Evolutionary conservation across 345 rosid genomes (phyloP), one percentile per base, ranked within the genome.

Genomic region (Theobroma cacao): DNA sequence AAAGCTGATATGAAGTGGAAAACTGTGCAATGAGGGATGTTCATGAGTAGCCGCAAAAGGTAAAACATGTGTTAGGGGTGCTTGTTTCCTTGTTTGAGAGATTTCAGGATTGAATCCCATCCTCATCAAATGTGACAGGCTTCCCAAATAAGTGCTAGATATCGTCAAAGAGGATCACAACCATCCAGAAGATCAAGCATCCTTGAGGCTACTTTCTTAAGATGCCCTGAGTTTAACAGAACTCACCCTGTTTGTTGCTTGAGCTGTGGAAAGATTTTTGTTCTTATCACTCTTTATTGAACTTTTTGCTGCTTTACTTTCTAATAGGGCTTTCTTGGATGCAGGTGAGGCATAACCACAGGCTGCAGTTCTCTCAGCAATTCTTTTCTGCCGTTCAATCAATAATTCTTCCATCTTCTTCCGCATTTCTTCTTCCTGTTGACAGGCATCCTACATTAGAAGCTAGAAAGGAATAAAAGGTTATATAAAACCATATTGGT

Each of bases 321-420:
- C 88, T 47, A 65, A 60, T 22, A 88, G 78, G 8, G 76, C 81
- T 81, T 84, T 92, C 79, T 79, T 90, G 75, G 86, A 65, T 52
- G 85, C 70, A 17, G 86, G 53, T 43, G 84, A 76, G 81, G 86
- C 63, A 64, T 78, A 5, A 22, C 82, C 80, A n/a, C 65, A 47
- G 56, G 87, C 86, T 13, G 95, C 94, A 77, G 92, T 93, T 89
- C 95, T 90, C 84, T 91, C 92, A 0, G 98, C 94, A 38, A 95
- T 93, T 83, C 98, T 90, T 81, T 86, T 89, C 82, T 93, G 98
- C 43, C 98, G 89, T 79, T 89, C 89, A 68, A 91, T 77, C 15
- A 48, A 11, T 74, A 90, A 69, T 75, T 86, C 92, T 84, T 95
- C 95, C 88, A 89, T 88, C 81, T 85, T 90, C 84, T 84, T 90